Base-by-base conservation (phyloP, 352 stramenopile species). In the Phytopythium delawarense region DNA sequence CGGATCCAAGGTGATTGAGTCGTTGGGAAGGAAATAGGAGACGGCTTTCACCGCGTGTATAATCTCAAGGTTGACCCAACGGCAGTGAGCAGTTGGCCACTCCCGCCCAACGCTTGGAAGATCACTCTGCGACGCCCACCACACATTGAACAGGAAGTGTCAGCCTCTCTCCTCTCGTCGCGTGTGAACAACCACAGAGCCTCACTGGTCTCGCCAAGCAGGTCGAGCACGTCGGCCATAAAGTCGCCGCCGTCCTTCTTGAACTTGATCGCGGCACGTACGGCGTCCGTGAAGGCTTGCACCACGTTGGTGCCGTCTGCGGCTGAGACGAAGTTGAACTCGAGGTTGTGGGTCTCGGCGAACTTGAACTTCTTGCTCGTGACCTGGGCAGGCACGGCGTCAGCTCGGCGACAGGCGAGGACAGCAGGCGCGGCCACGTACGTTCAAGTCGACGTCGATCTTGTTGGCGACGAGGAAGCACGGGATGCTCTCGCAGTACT, bases 311-410 rank as follows among this genome's bases (percentile, higher is more conserved):
- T 98, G 28, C 94, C 96, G 71, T 98, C 95, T 2, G 94, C 94
- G 0, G 93, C 91, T 16, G 92, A 98, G 7, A 97, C 92, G 67
- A 98, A 98, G 50, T 89, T 93, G 66, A 99, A 98, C 9, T 91
- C 88, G 28, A 99, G 78, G 71, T 94, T 94, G 74, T 98, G 81
- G 28, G 95, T 94, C 72, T 89, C 81, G 40, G 94, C 89, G 65
- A 99, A 99, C 73, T 97, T 98, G 70, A 98, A 98, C 65, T 95
- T 94, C 74, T 99, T 98, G 67, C 70, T 96, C 12, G 96, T 99
- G n/a, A 98, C 92, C 88, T 96, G 64, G 1, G 15, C 7, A 46
- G 1, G 52, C 7, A 52, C 7, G 9, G 2, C 7, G 23, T 32
- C 23, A 35, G 16, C 16, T 37, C 15, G 1, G 50, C 35, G 12